Evolutionary conservation across 805 yeast species (phyloP).

Genomic region (Metschnikowia kofuensis): DNA sequence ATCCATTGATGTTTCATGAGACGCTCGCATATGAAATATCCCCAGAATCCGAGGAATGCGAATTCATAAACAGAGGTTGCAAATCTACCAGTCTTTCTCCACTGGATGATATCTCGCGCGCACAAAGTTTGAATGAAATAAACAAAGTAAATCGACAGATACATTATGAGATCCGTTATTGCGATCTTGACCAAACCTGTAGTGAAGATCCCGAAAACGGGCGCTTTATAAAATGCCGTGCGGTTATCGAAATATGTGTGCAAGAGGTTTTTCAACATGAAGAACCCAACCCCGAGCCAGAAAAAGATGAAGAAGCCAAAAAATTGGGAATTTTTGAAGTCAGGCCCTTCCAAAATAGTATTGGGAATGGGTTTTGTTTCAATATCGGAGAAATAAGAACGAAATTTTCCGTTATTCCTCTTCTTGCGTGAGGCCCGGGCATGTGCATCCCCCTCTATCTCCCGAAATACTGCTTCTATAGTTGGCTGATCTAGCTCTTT

Average conservation of each 20-base stretch:
- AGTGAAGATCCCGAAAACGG: conserved; percentile 55
- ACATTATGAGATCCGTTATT: conserved; percentile 72
- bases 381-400: conserved; percentile 19
- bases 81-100: conserved; percentile 66
- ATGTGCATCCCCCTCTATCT: conserved; percentile 7
- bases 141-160: conserved; percentile 59
- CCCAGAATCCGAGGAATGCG: conserved; percentile 48
- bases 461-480: conserved; percentile 11
- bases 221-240: conserved; percentile 47
- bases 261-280: conserved; percentile 51
- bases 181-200: conserved; percentile 68
- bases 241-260: conserved; percentile 47
- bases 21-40: conserved; percentile 49
- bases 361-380: conserved; percentile 21
- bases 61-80: conserved; percentile 58
- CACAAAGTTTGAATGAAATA: conserved; percentile 58
- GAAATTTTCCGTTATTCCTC: conserved; percentile 31
- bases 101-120: conserved; percentile 42
- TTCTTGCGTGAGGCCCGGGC: conserved; percentile 11
- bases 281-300: conserved; percentile 66
- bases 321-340: conserved; percentile 48
- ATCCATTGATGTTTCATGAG: conserved; percentile 76
- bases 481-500: conserved; percentile 5
- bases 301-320: conserved; percentile 79
- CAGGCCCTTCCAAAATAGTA: conserved; percentile 53